Percentiles rank a stretch among this genome's conserved stretches.
Conservation (phyloP, 2,329 filamentous ascomycete species). For the Bipolaris gigantea region DNA sequence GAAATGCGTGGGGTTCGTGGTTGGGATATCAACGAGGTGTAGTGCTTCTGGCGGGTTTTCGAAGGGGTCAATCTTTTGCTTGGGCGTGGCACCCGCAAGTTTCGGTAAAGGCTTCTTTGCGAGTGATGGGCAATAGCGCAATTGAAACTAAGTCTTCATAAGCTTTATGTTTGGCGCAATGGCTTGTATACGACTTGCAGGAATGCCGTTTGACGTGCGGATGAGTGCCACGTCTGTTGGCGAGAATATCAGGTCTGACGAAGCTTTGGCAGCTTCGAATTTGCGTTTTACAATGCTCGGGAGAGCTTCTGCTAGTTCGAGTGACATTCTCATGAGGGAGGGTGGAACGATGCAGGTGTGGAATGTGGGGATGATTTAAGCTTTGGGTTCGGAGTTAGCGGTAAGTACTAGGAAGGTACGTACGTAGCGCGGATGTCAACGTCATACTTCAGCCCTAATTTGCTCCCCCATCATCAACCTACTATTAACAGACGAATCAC, state of each 20-base stretch:
- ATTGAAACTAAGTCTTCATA: slow-evolving; percentile 62
- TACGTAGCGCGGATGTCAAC: slow-evolving; percentile 1
- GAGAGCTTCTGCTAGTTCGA: slow-evolving; percentile 40
- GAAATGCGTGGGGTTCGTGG: slow-evolving; percentile 54
- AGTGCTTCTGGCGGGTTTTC: slow-evolving; percentile 59
- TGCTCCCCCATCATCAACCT: not conserved
- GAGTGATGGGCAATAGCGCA: slow-evolving; percentile 70
- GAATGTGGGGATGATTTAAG: not conserved
- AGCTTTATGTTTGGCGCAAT: slow-evolving; percentile 10
- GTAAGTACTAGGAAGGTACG: not conserved
- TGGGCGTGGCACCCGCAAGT: slow-evolving; percentile 43
- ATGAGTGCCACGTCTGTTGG: slow-evolving; percentile 45
- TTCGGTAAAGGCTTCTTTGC: slow-evolving; percentile 62
- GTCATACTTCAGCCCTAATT: slow-evolving; percentile 6
- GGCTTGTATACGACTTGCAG: slow-evolving; percentile 33
- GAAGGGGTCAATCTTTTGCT: slow-evolving; percentile 61
- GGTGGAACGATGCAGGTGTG: not conserved
- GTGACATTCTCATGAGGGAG: slow-evolving; percentile 29
- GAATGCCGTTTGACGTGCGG: slow-evolving; percentile 41
- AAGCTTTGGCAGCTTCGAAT: slow-evolving; percentile 42
- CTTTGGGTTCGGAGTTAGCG: slow-evolving; percentile 5
- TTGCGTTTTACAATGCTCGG: slow-evolving; percentile 44
- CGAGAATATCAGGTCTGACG: slow-evolving; percentile 44
- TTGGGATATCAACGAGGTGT: slow-evolving; percentile 57
- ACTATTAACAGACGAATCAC: too few species aligned